These are phyloP conservation scores for Leishmania braziliensis DNA, from an alignment of 208 protist genomes.

Conservation along the genomic window DNA sequence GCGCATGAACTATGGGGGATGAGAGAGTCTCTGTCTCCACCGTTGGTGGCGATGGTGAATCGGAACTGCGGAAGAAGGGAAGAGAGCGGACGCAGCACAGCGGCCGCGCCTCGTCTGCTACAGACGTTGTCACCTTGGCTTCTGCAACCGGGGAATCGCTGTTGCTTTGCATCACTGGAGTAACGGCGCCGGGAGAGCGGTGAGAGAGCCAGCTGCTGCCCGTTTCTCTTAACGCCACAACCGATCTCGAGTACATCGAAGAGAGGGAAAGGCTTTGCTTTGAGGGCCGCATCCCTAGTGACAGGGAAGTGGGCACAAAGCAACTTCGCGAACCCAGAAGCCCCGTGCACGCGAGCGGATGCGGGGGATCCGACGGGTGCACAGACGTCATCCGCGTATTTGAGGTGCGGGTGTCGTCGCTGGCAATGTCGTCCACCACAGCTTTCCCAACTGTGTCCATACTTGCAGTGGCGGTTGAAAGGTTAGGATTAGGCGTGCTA, in stretches of 20 bases:
- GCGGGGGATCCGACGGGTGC: not conserved
- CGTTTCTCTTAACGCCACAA: not conserved
- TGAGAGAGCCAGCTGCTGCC: not conserved
- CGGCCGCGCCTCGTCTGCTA: not conserved
- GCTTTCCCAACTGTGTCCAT: not conserved
- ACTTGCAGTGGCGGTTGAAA: not conserved
- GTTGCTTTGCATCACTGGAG: not conserved
- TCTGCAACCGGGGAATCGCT: not conserved
- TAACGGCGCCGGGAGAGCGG: not conserved
- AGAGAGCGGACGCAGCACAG: not conserved
- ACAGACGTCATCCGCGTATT: constrained; percentile 4
- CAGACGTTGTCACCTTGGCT: not conserved
- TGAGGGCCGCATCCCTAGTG: not conserved
- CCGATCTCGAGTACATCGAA: not conserved
- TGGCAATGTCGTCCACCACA: not conserved
- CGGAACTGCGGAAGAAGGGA: not conserved
- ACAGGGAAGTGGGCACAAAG: constrained; percentile 7
- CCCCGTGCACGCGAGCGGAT: not conserved
- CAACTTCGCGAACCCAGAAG: not conserved
- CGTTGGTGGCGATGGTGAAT: not conserved
- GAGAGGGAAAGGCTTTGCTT: constrained; percentile 9
- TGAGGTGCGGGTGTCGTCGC: not conserved
- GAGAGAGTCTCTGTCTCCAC: not conserved
- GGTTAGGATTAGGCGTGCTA: not conserved
- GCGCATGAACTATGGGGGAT: not conserved